These are phyloP conservation scores for Boletus reticuloceps DNA, from an alignment of 768 basidiomycete species.

Conservation along the genomic window DNA sequence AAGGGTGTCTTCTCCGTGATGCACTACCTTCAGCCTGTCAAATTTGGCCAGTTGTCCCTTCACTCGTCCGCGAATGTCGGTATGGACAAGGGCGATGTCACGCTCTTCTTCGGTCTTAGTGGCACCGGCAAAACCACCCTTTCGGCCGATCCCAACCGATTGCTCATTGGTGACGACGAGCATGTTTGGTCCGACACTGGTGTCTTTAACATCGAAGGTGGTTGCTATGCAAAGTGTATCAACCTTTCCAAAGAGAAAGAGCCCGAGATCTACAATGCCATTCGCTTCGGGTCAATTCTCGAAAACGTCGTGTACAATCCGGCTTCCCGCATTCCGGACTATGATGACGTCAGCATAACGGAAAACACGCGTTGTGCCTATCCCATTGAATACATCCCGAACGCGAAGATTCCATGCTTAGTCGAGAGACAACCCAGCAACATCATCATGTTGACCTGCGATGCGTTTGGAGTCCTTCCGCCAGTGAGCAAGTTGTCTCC, in stretches of 20 bases:
- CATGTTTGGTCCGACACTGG: constrained; percentile 99
- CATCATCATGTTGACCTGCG: constrained; percentile 97
- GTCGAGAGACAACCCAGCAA: constrained; percentile 87
- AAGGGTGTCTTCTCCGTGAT: constrained; percentile 99
- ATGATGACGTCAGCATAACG: constrained; percentile 94
- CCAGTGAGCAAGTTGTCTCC: constrained; percentile 91
- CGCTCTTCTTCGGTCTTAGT: constrained; percentile 97
- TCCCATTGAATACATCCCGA: constrained; percentile 96
- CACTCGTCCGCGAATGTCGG: constrained; percentile 99
- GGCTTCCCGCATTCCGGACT: constrained; percentile 77
- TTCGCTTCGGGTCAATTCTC: constrained; percentile 93
- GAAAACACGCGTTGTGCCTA: constrained; percentile 99
- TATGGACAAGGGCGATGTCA: constrained; percentile 84
- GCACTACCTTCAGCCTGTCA: constrained; percentile 99
- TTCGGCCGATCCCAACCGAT: constrained; percentile 91
- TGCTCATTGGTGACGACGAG: constrained; percentile 98
- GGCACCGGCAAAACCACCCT: constrained; percentile 99
- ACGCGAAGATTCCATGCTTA: constrained; percentile 90
- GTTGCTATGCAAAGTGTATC: constrained; percentile 98
- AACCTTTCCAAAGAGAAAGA: constrained; percentile 97
- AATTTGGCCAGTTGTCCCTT: constrained; percentile 95
- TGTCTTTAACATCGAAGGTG: constrained; percentile 99
- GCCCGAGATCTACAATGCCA: constrained; percentile 95
- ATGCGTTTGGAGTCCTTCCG: constrained; percentile 97
- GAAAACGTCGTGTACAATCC: constrained; percentile 99